These are phyloP conservation scores for Picochlorum sp. DNA, from an alignment of 139 green algal species.

Conservation along the genomic window DNA sequence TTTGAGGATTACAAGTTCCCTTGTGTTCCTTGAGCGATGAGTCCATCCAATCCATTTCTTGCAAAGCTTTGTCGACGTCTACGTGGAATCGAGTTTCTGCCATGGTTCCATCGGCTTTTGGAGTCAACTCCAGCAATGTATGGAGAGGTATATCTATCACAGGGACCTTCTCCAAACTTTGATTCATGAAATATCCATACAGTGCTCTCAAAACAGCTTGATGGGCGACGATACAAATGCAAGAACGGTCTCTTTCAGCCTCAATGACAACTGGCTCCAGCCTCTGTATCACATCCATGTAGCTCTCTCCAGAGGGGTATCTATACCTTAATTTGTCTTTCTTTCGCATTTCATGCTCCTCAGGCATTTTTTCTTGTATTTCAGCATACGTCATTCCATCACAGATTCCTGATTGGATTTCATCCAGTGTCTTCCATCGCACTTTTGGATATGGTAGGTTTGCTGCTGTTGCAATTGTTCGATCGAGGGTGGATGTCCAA, in stretches of 20 bases:
- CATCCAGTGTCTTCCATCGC: slow-evolving; percentile 83
- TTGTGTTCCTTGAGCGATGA: not conserved
- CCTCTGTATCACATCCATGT: slow-evolving; percentile 84
- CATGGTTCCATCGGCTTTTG: slow-evolving; percentile 78
- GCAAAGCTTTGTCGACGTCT: slow-evolving; percentile 31
- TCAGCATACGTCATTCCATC: slow-evolving; percentile 83
- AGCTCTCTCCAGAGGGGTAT: slow-evolving; percentile 81
- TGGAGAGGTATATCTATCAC: slow-evolving; percentile 77
- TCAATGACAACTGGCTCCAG: slow-evolving; percentile 89
- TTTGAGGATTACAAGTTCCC: not conserved
- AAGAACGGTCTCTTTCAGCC: slow-evolving; percentile 81
- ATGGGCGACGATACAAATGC: slow-evolving; percentile 72
- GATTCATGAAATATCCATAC: slow-evolving; percentile 81
- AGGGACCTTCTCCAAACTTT: slow-evolving; percentile 52
- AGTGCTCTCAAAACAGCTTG: slow-evolving; percentile 79
- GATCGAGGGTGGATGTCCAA: slow-evolving; percentile 88
- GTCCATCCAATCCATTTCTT: slow-evolving; percentile 1
- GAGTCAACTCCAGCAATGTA: slow-evolving; percentile 86
- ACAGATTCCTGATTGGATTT: slow-evolving; percentile 74
- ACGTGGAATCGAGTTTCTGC: slow-evolving; percentile 48
- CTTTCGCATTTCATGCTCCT: slow-evolving; percentile 64
- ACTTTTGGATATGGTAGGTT: slow-evolving; percentile 80
- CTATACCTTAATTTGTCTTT: slow-evolving; percentile 87
- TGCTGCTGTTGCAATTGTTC: slow-evolving; percentile 85
- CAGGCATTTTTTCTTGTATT: slow-evolving; percentile 61